phyloP scores from a whole-genome alignment of 768 basidiomycete species.

The Rhizopogon vinicolor region DNA sequence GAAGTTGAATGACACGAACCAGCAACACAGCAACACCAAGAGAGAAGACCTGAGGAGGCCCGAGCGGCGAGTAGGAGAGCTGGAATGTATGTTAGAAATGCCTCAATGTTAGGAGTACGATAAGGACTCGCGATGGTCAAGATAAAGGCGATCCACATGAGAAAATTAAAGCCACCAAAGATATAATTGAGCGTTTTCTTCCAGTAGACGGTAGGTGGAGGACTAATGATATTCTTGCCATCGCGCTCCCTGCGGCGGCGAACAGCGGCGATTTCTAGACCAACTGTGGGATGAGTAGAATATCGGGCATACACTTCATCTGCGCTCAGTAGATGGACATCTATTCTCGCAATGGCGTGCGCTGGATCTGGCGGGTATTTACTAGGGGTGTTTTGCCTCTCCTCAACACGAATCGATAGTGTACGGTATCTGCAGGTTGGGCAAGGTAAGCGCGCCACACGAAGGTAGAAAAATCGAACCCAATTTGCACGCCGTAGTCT shows the following conservation, averaged over 20 bases:
- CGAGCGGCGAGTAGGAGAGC: slow-evolving; percentile 36
- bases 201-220: slow-evolving; percentile 38
- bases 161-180: slow-evolving; percentile 32
- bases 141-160: not conserved
- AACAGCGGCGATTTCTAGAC: slow-evolving; percentile 46
- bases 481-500: not conserved
- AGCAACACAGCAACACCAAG: slow-evolving; percentile 37
- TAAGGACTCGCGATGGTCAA: slow-evolving; percentile 30
- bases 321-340: slow-evolving; percentile 35
- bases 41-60: slow-evolving; percentile 48
- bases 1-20: not conserved
- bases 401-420: slow-evolving; percentile 31
- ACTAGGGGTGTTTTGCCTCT: slow-evolving; percentile 1
- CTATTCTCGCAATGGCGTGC: slow-evolving; percentile 32
- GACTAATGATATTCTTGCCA: slow-evolving; percentile 49
- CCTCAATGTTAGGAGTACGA: slow-evolving; percentile 49
- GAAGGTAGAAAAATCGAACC: not conserved
- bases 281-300: slow-evolving; percentile 37
- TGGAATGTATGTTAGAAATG: not conserved
- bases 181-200: slow-evolving; percentile 47
- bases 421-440: slow-evolving; percentile 25
- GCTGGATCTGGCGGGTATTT: slow-evolving; percentile 16
- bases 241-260: slow-evolving; percentile 36
- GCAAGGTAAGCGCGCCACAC: not conserved
- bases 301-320: slow-evolving; percentile 41